Conservation (phyloP, 768 basidiomycete genomes). For the Boletus vinaceobasis region DNA sequence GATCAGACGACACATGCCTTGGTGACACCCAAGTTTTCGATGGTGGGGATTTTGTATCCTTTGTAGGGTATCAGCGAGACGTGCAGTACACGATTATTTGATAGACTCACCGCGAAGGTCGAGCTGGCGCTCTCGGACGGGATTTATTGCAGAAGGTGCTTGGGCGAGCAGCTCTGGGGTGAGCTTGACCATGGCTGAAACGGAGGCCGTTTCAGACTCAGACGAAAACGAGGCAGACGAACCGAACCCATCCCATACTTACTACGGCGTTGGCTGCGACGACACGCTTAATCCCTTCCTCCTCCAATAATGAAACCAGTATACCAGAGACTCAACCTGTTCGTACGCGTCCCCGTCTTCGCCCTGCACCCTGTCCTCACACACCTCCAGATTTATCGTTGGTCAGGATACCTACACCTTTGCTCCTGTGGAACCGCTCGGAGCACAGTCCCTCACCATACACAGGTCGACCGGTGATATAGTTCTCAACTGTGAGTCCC, state of each 20-base stretch:
- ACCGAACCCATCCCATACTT: not conserved
- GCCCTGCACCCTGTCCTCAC: not conserved
- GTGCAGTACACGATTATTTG: conserved; percentile 9
- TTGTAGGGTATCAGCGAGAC: conserved; percentile 21
- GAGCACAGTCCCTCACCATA: conserved; percentile 66
- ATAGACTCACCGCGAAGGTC: conserved; percentile 74
- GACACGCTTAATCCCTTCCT: conserved; percentile 12
- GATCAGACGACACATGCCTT: conserved; percentile 48
- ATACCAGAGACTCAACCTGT: conserved; percentile 75
- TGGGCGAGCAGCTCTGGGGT: conserved; percentile 90
- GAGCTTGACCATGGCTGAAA: conserved; percentile 70
- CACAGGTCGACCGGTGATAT: conserved; percentile 75
- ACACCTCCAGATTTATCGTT: conserved; percentile 52
- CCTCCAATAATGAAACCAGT: conserved; percentile 64
- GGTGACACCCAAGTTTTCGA: conserved; percentile 95
- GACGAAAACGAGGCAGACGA: conserved; percentile 23
- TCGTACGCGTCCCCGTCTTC: conserved; percentile 25
- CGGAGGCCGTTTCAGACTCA: conserved; percentile 35
- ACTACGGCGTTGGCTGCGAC: not conserved
- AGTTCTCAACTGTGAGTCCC: conserved; percentile 59
- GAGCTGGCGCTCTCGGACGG: conserved; percentile 85
- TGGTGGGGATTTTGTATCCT: conserved; percentile 93
- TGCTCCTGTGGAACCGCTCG: conserved; percentile 58
- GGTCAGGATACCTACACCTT: conserved; percentile 76
- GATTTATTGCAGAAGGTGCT: conserved; percentile 72